Evolutionary conservation across 345 rosid genomes (phyloP).

Genomic region (Ricinus communis): DNA sequence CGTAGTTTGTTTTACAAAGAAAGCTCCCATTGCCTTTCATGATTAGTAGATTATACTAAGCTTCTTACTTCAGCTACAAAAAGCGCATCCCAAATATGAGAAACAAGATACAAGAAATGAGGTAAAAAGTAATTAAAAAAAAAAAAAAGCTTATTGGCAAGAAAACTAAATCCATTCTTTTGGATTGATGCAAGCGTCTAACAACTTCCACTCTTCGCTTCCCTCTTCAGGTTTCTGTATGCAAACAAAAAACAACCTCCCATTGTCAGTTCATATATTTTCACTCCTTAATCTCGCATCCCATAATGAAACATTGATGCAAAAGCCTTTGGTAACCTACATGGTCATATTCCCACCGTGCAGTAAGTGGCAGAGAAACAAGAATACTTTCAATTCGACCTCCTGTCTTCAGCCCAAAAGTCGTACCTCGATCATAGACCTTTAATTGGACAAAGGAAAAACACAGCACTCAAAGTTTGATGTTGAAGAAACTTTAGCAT

Average conservation of each 20-base stretch:
- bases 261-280: conserved; percentile 8
- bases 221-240: conserved; percentile 92
- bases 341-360: conserved; percentile 98
- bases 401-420: conserved; percentile 96
- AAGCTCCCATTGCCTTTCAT: not conserved
- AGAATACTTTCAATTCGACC: conserved; percentile 97
- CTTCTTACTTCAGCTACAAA: conserved; percentile 6
- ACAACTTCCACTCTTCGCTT: conserved; percentile 93
- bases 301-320: not conserved
- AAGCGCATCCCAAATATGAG: not conserved
- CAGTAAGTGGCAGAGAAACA: conserved; percentile 87
- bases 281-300: not conserved
- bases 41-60: not conserved
- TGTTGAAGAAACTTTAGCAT: not conserved
- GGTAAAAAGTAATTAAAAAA: too few relatives aligned
- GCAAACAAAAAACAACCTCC: conserved; percentile 11
- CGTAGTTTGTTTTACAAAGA: too few relatives aligned
- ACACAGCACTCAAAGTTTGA: conserved; percentile 10
- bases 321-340: conserved; percentile 41
- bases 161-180: conserved; percentile 72
- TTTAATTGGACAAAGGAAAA: conserved; percentile 19
- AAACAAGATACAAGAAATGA: not conserved
- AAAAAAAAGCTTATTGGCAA: not conserved
- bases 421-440: conserved; percentile 98
- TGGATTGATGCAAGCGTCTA: conserved; percentile 96